Base-by-base conservation (phyloP, 23 red algal genomes). In the Chondrus crispus region DNA sequence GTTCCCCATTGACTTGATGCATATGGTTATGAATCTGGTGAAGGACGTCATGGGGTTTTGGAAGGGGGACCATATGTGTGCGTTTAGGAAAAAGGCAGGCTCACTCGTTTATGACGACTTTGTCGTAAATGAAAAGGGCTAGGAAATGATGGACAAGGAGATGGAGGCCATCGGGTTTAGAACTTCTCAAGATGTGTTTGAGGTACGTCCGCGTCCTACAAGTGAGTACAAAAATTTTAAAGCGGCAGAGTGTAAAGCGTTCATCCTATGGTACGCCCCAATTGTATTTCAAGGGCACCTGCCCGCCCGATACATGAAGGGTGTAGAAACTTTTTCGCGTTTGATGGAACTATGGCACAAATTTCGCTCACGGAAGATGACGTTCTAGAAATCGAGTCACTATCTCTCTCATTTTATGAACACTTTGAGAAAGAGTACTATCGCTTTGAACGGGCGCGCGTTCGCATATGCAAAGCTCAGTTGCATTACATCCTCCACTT, bases 11-110 rank as follows among this genome's bases (percentile, higher is more conserved):
- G 47, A 82, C 48, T 58, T 82, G n/a, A 82, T 82, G 78, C 78
- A 82, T 38, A 3, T 82, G 3, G 19, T 82, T 14, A 54, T 54
- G 5, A 82, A 82, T 50, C 33, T 82, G 42, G 29, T 36, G 24
- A 82, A 82, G 39, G 78, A 82, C 54, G 38, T 82, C 13, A 82
- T 82, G 18, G 45, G 26, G 29, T 35, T 82, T 28, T 82, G 78
- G 50, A 58, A 54, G 20, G 50, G 50, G 50, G n/a, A 20, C 12
- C 13, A 20, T 20, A 54, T 12, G 13, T 12, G 12, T 20, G 12
- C 50, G 12, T 54, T 12, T 14, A 54, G n/a, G n/a, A n/a, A n/a
- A n/a, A n/a, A n/a, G n/a, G n/a, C 13, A 20, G 20, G 20, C 50
- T 12, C n/a, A n/a, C n/a, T n/a, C n/a, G n/a, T n/a, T n/a, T n/a